Base-by-base conservation (phyloP, 768 basidiomycete species). In the Pulveroboletus sp. region DNA sequence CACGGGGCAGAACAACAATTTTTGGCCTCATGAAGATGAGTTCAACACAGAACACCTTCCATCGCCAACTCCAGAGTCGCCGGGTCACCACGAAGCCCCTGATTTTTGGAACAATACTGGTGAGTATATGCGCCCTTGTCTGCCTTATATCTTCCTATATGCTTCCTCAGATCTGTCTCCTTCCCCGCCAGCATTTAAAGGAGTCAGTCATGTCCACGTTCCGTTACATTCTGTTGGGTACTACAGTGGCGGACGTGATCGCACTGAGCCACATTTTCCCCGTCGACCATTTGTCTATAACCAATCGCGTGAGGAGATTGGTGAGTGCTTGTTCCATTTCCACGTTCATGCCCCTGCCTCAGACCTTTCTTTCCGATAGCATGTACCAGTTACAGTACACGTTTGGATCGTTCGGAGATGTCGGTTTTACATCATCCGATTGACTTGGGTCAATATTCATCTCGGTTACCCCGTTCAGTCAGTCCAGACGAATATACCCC, bases 141-240 rank as follows among this genome's bases (percentile, higher is more conserved):
- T 42, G 4, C 27, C 4, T 26, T 28, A 12, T 39, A 30, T 26
- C 41, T 50, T 31, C 3, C 28, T 54, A 33, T 66, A 64, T 40
- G 62, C 66, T 41, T 56, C 56, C n/a, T 67, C 65, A 57, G 68
- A 64, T 9, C 63, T 68, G 9, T 71, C 71, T 26, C 63, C 70
- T 6, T 71, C 69, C 31, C 73, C 70, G 5, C 62, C 66, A 30
- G 67, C 64, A 39, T 68, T 57, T 42, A 57, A 47, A 40, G 45
- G 35, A 24, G 39, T 36, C 31, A 40, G 37, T 43, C 50, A 52
- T 45, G 9, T 42, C 0, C 39, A 42, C 41, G 33, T 49, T 43
- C 46, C 46, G 44, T 45, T 32, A 15, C 45, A 50, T 21, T 48
- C 52, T 11, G 14, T 10, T 30, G 37, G 31, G 27, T 18, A 15